phyloP scores from a whole-genome alignment of 1,284 basidiomycete genomes.

The Puccinia sorghi region DNA sequence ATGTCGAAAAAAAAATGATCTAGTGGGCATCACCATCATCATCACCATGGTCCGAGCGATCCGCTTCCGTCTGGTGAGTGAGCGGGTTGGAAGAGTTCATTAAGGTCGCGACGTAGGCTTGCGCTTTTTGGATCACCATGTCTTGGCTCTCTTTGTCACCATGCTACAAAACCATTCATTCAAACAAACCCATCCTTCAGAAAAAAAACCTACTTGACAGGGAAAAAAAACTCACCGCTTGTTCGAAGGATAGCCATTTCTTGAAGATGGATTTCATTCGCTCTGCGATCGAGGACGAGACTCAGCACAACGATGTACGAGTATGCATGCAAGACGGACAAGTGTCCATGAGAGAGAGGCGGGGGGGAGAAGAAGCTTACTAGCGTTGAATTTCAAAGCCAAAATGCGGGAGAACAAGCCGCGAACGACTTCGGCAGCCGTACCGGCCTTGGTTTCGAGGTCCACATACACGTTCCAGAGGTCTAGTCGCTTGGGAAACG shows the following conservation, averaged over 20 bases:
- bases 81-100: not conserved
- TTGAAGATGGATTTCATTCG: constrained; percentile 76
- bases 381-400: constrained; percentile 91
- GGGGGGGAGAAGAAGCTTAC: constrained; percentile 61
- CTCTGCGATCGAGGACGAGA: constrained; percentile 60
- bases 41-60: not conserved
- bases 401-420: constrained; percentile 76
- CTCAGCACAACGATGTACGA: not conserved
- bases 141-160: constrained; percentile 83
- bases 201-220: not conserved
- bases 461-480: constrained; percentile 97
- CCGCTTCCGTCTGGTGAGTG: not conserved
- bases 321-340: too few relatives aligned
- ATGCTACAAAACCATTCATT: constrained; percentile 59
- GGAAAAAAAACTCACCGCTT: constrained; percentile 14
- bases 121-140: constrained; percentile 79
- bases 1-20: too few relatives aligned
- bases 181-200: constrained; percentile 56
- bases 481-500: constrained; percentile 90
- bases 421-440: constrained; percentile 73
- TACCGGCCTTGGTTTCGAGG: constrained; percentile 70
- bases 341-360: constrained; percentile 13
- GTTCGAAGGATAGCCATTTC: constrained; percentile 90
- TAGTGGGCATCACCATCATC: not conserved
- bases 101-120: constrained; percentile 59